A percentile compares a stretch with the other conserved stretches of the same genome.
phyloP scores from a whole-genome alignment of 2,329 filamentous ascomycete species.

The Pyrenophora seminiperda region DNA sequence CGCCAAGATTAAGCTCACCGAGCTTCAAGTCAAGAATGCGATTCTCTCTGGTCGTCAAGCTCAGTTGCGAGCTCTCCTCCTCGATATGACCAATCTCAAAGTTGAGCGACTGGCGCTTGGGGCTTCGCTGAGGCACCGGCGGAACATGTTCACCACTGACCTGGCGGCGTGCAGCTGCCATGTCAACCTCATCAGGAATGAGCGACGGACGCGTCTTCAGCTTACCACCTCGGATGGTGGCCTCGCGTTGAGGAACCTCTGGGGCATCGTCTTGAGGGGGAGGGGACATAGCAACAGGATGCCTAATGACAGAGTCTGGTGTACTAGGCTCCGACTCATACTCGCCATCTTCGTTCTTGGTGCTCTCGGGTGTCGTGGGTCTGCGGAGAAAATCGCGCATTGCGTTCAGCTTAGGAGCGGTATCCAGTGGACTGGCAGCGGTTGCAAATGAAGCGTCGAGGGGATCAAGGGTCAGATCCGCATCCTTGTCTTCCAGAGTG shows the following conservation, averaged over 20 bases:
- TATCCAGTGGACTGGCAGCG: slow-evolving; percentile 38
- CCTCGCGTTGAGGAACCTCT: slow-evolving; percentile 76
- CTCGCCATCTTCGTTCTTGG: slow-evolving; percentile 46
- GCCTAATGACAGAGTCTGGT: slow-evolving; percentile 88
- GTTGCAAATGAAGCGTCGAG: slow-evolving; percentile 55
- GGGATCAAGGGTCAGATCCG: slow-evolving; percentile 60
- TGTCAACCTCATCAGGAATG: slow-evolving; percentile 81
- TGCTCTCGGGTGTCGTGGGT: slow-evolving; percentile 59
- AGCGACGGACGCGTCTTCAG: slow-evolving; percentile 88
- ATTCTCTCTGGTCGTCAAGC: slow-evolving; percentile 40
- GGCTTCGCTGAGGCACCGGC: slow-evolving; percentile 46
- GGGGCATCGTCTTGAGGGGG: slow-evolving; percentile 59
- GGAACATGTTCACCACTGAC: slow-evolving; percentile 75
- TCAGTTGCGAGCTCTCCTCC: slow-evolving; percentile 39
- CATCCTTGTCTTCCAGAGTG: slow-evolving; percentile 57
- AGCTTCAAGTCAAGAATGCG: slow-evolving; percentile 78
- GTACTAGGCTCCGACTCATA: slow-evolving; percentile 70
- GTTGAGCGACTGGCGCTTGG: slow-evolving; percentile 46
- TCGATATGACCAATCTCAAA: slow-evolving; percentile 42
- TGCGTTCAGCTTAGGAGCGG: slow-evolving; percentile 45
- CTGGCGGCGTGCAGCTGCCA: slow-evolving; percentile 84
- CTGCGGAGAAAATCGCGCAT: slow-evolving; percentile 47
- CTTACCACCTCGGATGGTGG: slow-evolving; percentile 88
- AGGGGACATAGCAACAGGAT: slow-evolving; percentile 59
- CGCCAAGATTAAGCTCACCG: slow-evolving; percentile 77